Evolutionary conservation across 2,329 filamentous ascomycete species (phyloP).

Genomic region (Arthrobotrys megalospora): DNA sequence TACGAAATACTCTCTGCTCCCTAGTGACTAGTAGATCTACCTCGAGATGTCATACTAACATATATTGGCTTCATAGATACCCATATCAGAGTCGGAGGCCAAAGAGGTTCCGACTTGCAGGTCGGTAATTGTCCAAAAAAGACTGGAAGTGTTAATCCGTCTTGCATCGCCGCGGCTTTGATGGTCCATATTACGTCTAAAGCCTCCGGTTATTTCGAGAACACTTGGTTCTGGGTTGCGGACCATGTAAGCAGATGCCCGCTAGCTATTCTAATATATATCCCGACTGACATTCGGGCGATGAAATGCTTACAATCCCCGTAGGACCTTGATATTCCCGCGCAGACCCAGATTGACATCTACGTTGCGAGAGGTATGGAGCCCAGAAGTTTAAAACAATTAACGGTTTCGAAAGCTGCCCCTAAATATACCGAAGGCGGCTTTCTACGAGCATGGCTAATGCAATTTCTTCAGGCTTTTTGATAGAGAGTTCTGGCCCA

Average conservation of each 20-base stretch:
- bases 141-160: slow-evolving; percentile 65
- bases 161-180: slow-evolving; percentile 67
- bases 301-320: too few species aligned
- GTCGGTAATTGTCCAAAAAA: slow-evolving; percentile 69
- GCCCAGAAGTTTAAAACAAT: neutral
- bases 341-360: slow-evolving; percentile 65
- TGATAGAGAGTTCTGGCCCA: slow-evolving; percentile 65
- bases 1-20: neutral
- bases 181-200: slow-evolving; percentile 67
- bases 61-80: neutral
- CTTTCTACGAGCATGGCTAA: neutral
- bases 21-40: too few species aligned
- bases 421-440: slow-evolving; percentile 40
- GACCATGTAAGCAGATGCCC: slow-evolving; percentile 46
- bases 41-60: neutral
- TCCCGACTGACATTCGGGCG: too few species aligned
- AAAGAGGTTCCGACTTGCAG: slow-evolving; percentile 67
- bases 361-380: slow-evolving; percentile 64
- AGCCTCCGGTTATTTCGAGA: slow-evolving; percentile 66
- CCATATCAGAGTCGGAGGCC: slow-evolving; percentile 66
- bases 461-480: slow-evolving; percentile 63
- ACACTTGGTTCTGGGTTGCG: slow-evolving; percentile 2
- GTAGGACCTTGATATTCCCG: slow-evolving; percentile 58
- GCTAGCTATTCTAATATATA: slow-evolving; percentile 67
- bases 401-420: slow-evolving; percentile 64